These are phyloP conservation scores for Pezicula neosporulosa DNA, from an alignment of 2,329 filamentous ascomycete genomes.

Conservation along the genomic window DNA sequence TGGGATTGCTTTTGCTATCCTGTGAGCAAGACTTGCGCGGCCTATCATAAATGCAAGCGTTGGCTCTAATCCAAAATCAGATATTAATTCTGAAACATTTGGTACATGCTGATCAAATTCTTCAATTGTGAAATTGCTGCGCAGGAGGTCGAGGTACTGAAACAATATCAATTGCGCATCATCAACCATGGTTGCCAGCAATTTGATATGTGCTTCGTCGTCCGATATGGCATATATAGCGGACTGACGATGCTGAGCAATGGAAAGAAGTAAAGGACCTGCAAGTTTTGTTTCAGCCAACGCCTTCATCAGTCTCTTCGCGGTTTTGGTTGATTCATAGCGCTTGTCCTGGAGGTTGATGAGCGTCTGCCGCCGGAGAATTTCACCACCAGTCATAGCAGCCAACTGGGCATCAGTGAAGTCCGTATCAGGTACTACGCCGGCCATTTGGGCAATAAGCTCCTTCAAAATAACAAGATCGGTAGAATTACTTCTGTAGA, in stretches of 20 bases:
- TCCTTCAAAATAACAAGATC: slow-evolving; percentile 91
- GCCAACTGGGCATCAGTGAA: slow-evolving; percentile 86
- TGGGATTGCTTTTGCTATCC: slow-evolving; percentile 38
- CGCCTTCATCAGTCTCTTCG: slow-evolving; percentile 75
- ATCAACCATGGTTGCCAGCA: slow-evolving; percentile 82
- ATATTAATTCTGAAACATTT: slow-evolving; percentile 68
- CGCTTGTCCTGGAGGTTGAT: slow-evolving; percentile 78
- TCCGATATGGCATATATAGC: slow-evolving; percentile 75
- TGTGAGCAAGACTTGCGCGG: slow-evolving; percentile 68
- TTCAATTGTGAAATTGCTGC: slow-evolving; percentile 69
- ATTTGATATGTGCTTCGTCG: slow-evolving; percentile 78
- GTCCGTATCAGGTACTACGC: slow-evolving; percentile 80
- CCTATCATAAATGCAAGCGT: slow-evolving; percentile 82
- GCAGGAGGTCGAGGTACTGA: slow-evolving; percentile 87
- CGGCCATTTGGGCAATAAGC: slow-evolving; percentile 88
- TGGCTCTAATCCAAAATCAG: slow-evolving; percentile 75
- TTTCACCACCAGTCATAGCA: slow-evolving; percentile 82
- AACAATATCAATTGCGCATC: slow-evolving; percentile 82
- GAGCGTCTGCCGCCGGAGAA: slow-evolving; percentile 76
- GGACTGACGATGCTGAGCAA: slow-evolving; percentile 87
- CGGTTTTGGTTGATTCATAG: slow-evolving; percentile 70
- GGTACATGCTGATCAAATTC: slow-evolving; percentile 81
- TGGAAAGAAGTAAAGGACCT: slow-evolving; percentile 79
- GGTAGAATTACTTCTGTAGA: slow-evolving; percentile 78
- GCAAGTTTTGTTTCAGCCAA: slow-evolving; percentile 76